Base-by-base conservation (phyloP, 306 rosid genomes). In the Clitoria ternatea region DNA sequence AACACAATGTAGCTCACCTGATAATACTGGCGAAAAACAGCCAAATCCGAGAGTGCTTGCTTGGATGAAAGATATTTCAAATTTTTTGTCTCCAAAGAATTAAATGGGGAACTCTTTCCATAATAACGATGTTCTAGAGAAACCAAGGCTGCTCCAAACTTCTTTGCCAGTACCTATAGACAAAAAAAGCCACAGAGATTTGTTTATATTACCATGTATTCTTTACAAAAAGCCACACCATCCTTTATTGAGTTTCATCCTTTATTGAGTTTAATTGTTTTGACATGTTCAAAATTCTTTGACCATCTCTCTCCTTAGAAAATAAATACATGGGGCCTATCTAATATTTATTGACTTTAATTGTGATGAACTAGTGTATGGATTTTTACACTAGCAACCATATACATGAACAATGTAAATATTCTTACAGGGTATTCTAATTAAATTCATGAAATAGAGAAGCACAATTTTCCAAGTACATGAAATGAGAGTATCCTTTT, bases 121-220 rank as follows among this genome's bases (percentile, higher is more conserved):
- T 91, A 94, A 80, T 94, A 94, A 23, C 97, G 95, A 83, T 94
- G 99, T 88, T 94, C 99, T 13, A 88, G 92, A 74, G 96, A 77
- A 78, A 94, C 96, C 68, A 94, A 80, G 19, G 99, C 97, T 18
- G 97, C 99, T 67, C 95, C 96, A 55, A 94, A 94, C 74, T 91
- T 90, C 89, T 94, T 87, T 40, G 99, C 97, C 74, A 90, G 75
- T 70, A 94, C 94, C 98, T 94, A 61, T 18, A 42, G 19, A 57
- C 37, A 48, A 81, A 35, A 50, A 11, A 50, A 39, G 32, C 52
- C 63, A 59, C 27, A 66, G 11, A 45, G 5, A 54, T 40, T 43
- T 39, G 1, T 22, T 23, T 9, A 20, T 2, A 72, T 67, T 61
- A 53, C 17, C 48, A 69, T 17, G 59, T 53, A 57, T 50, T 49